Base-by-base conservation (phyloP, 768 basidiomycete species). In the Lentinula boryana region DNA sequence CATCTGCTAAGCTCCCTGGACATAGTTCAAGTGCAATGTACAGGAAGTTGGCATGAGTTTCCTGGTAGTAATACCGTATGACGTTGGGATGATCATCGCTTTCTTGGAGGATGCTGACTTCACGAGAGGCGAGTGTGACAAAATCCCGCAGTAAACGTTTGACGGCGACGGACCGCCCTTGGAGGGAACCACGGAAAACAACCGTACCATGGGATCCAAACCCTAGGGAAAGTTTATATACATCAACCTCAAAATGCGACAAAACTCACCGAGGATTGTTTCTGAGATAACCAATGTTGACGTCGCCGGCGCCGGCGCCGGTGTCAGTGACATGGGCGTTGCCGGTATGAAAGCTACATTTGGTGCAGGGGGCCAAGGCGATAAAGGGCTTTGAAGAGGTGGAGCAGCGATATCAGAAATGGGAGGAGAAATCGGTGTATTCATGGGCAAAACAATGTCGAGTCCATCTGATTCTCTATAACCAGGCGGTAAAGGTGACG, bases 31-130 rank as follows among this genome's bases (percentile, higher is more conserved):
- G 87, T 2, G 97, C 97, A 63, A 99, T 98, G 74, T 96, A 98
- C 9, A 98, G 85, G 79, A 98, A 98, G 68, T 91, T 94, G 21
- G 87, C 87, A 32, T 91, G 90, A 3, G 89, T 80, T 76, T 98
- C 96, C 78, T 98, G 95, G 74, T 93, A 98, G 74, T 95, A 99
- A 71, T 99, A 97, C 32, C 94, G 89, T 66, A 98, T 95, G 71
- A 99, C 97, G 75, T 99, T 98, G 16, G 94, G 94, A 68, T 99
- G 97, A 71, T 96, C 94, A 77, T 99, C 97, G 51, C 92, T 91
- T 71, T 97, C 95, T 75, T 98, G 95, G 8, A 99, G 81, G 43
- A 99, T 85, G 68, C 86, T 86, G 31, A 98, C 95, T 78, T 99
- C 97, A 51, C 95, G 91, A 3, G 87, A 81, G 6, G 95, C 95